Evolutionary conservation across 2,329 filamentous ascomycete genomes (phyloP).

Genomic region (Talaromyces sp.): DNA sequence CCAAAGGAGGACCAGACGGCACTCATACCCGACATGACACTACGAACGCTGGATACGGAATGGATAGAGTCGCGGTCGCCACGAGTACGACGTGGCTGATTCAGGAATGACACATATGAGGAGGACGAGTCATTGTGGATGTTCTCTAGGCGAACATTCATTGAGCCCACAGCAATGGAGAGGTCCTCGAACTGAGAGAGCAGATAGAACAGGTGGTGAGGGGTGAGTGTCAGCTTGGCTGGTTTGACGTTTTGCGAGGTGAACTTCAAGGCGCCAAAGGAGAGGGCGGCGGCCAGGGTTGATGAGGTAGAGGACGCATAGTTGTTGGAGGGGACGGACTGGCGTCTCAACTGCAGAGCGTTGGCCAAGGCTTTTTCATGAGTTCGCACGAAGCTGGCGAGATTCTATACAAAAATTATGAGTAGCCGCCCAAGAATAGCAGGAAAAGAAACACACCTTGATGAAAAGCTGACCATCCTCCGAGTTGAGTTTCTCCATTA

Average conservation of each 20-base stretch:
- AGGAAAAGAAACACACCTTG: conserved; percentile 35
- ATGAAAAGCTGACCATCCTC: conserved; percentile 51
- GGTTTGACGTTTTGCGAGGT: conserved; percentile 82
- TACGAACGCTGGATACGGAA: conserved; percentile 93
- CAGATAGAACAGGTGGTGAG: conserved; percentile 95
- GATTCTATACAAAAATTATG: conserved; percentile 60
- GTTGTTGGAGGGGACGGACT: conserved; percentile 59
- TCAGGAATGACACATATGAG: conserved; percentile 91
- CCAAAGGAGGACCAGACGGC: conserved; percentile 87
- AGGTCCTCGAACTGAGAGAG: conserved; percentile 93
- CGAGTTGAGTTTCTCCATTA: conserved; percentile 50
- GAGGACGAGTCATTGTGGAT: conserved; percentile 83
- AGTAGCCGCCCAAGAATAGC: not conserved
- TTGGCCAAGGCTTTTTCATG: conserved; percentile 97
- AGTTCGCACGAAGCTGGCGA: conserved; percentile 92
- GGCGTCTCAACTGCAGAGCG: conserved; percentile 79
- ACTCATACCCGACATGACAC: conserved; percentile 96
- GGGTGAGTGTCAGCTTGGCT: conserved; percentile 85
- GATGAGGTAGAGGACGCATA: conserved; percentile 68
- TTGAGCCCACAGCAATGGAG: conserved; percentile 83
- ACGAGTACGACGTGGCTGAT: conserved; percentile 75
- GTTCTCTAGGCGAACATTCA: conserved; percentile 94
- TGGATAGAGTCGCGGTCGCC: conserved; percentile 85
- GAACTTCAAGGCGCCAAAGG: conserved; percentile 79
- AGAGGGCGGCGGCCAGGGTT: conserved; percentile 76